These are phyloP conservation scores for Hypoxylon sp. DNA, from an alignment of 2,329 filamentous ascomycete species.

Conservation along the genomic window DNA sequence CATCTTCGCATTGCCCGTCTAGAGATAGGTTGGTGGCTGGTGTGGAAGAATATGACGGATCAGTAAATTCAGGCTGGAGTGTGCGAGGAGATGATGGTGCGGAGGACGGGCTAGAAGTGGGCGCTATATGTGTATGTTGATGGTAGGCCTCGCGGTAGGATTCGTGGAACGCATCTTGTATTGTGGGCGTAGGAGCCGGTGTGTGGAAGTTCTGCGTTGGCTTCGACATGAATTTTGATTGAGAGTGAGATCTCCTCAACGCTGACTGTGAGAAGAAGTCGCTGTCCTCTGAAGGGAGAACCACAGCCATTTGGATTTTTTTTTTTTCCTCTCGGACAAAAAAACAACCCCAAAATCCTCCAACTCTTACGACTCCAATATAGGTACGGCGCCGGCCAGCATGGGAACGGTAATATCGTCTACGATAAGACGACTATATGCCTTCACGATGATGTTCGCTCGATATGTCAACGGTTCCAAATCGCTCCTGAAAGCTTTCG, in stretches of 20 bases:
- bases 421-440: constrained; percentile 23
- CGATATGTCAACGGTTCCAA: constrained; percentile 16
- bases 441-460: constrained; percentile 13
- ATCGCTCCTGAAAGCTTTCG: constrained; percentile 12
- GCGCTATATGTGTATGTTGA: constrained; percentile 53
- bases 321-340: constrained; percentile 10
- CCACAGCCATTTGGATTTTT: constrained; percentile 69
- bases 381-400: constrained; percentile 40
- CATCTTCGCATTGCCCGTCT: constrained; percentile 69
- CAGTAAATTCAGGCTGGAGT: constrained; percentile 66
- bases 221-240: constrained; percentile 67
- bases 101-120: constrained; percentile 67
- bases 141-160: constrained; percentile 60
- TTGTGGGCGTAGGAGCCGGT: constrained; percentile 62
- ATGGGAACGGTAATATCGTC: constrained; percentile 43
- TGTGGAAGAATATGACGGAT: constrained; percentile 73
- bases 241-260: constrained; percentile 73
- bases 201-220: constrained; percentile 60
- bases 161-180: constrained; percentile 64
- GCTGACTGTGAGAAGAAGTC: constrained; percentile 68
- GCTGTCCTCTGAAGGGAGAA: constrained; percentile 70
- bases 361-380: constrained; percentile 47
- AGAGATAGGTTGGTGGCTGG: constrained; percentile 75
- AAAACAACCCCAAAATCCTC: constrained; percentile 46
- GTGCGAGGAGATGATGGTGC: constrained; percentile 70